Conservation (phyloP, 805 yeast genomes). For the Kluyveromyces siamensis region DNA sequence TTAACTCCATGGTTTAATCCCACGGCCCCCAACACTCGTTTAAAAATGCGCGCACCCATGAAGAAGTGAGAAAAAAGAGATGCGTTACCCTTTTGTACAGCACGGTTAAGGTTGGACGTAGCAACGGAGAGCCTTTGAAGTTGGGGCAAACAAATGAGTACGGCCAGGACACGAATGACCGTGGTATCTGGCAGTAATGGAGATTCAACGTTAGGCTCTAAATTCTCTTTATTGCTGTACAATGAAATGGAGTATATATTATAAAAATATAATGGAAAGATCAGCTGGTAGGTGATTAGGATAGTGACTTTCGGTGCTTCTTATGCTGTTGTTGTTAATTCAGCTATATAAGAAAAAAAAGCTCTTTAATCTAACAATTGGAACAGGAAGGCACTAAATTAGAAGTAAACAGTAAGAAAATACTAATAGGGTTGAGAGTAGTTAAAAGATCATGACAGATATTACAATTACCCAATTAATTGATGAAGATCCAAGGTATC, state of each 20-base stretch:
- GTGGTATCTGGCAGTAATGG: not conserved
- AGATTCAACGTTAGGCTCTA: not conserved
- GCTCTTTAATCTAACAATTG: too few relatives aligned
- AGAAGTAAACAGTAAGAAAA: not conserved
- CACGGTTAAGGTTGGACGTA: not conserved
- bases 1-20: not conserved
- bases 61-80: too few relatives aligned
- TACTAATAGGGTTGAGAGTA: not conserved
- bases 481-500: conserved; percentile 15
- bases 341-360: not conserved
- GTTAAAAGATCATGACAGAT: not conserved
- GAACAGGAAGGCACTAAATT: not conserved
- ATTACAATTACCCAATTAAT: conserved; percentile 20
- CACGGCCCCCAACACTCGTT: not conserved
- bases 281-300: not conserved
- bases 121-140: not conserved
- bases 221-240: not conserved
- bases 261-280: too few relatives aligned
- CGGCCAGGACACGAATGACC: not conserved
- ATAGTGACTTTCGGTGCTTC: not conserved
- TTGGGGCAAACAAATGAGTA: not conserved
- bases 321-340: too few relatives aligned
- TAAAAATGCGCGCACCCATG: too few relatives aligned
- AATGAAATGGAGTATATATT: not conserved
- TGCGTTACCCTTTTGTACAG: not conserved